These are phyloP conservation scores for Leishmania aethiopica DNA, from an alignment of 208 protist species.

Conservation along the genomic window DNA sequence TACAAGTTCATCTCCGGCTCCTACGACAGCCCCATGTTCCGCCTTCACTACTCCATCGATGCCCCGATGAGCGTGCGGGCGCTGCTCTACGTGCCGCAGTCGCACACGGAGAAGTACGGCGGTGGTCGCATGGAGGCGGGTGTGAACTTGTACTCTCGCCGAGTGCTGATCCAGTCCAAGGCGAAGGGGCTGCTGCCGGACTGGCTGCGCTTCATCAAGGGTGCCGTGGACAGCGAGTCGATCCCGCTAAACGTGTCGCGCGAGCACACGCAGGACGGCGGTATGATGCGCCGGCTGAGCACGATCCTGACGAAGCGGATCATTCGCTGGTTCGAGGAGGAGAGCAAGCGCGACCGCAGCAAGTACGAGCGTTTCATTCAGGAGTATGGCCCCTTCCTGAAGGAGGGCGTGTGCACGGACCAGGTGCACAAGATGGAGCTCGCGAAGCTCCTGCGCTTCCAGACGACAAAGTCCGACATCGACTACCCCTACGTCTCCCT, in stretches of 20 bases:
- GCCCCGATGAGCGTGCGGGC: slow-evolving; percentile 95
- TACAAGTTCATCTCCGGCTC: slow-evolving; percentile 96
- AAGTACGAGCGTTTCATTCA: slow-evolving; percentile 95
- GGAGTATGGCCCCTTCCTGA: slow-evolving; percentile 95
- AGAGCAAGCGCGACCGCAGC: slow-evolving; percentile 89
- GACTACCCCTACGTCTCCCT: slow-evolving; percentile 89
- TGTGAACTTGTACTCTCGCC: slow-evolving; percentile 95
- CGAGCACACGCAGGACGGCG: slow-evolving; percentile 97
- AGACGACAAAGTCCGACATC: slow-evolving; percentile 80
- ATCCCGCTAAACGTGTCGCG: slow-evolving; percentile 98
- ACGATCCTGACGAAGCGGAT: slow-evolving; percentile 93
- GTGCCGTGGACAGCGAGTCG: slow-evolving; percentile 98
- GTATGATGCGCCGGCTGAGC: slow-evolving; percentile 93
- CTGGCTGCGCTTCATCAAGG: slow-evolving; percentile 97
- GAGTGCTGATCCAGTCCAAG: slow-evolving; percentile 97
- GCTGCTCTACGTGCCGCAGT: slow-evolving; percentile 96
- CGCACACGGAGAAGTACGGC: slow-evolving; percentile 97
- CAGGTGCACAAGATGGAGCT: slow-evolving; percentile 94
- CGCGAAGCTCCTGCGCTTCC: slow-evolving; percentile 94
- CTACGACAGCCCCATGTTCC: slow-evolving; percentile 94
- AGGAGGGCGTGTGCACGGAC: slow-evolving; percentile 97
- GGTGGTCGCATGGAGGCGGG: slow-evolving; percentile 95
- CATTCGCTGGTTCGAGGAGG: slow-evolving; percentile 91
- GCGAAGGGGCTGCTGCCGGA: slow-evolving; percentile 95
- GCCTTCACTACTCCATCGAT: slow-evolving; percentile 96